Evolutionary conservation across 140 eudicot genomes (phyloP).

Genomic region (Eryngium alpinum): DNA sequence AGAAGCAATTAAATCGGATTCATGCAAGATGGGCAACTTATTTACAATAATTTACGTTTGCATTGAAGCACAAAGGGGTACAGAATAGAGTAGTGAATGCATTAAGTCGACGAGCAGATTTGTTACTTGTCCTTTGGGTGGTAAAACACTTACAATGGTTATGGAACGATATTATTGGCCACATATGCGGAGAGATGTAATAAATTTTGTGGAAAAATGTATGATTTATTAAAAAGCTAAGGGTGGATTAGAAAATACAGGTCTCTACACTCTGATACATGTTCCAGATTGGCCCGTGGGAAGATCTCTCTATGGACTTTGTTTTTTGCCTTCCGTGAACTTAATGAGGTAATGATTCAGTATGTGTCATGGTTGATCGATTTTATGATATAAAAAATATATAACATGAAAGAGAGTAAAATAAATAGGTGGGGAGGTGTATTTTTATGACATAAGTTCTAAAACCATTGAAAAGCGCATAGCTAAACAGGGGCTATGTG

Average conservation of each 20-base stretch:
- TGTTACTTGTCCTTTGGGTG: not conserved
- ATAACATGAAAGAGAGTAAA: no score
- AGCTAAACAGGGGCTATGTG: no score
- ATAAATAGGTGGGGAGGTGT: no score
- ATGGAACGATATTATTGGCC: constrained; percentile 11
- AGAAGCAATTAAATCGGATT: not conserved
- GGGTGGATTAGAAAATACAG: not conserved
- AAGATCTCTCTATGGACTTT: not conserved
- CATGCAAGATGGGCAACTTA: not conserved
- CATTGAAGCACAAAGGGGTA: not conserved
- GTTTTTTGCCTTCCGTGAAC: not conserved
- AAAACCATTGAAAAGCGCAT: no score
- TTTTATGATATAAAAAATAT: no score
- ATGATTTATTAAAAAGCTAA: no score
- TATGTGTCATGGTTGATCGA: not conserved
- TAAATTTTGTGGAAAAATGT: not conserved
- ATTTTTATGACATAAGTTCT: no score
- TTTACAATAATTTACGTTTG: not conserved
- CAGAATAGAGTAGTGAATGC: not conserved
- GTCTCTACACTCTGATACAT: not conserved
- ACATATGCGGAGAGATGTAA: not conserved
- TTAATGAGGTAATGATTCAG: not conserved
- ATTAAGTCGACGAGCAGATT: not conserved
- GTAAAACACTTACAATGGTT: not conserved
- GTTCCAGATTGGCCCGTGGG: not conserved